Evolutionary conservation across 345 rosid genomes (phyloP).

Genomic region (Rhizophora mangle): DNA sequence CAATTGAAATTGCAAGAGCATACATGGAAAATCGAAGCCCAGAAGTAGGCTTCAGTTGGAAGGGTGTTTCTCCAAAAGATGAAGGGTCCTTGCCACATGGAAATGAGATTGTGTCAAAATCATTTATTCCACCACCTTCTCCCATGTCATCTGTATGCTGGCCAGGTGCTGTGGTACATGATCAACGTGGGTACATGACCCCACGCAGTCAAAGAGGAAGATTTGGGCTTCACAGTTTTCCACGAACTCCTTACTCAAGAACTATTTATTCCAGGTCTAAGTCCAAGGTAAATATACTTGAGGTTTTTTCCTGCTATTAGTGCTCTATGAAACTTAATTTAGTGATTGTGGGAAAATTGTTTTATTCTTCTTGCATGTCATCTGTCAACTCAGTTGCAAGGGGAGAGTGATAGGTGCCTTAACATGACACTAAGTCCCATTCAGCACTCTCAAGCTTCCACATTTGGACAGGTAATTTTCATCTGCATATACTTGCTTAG

Average conservation of each 20-base stretch:
- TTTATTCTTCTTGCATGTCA: slow-evolving; percentile 16
- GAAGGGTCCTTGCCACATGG: slow-evolving; percentile 27
- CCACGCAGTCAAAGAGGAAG: slow-evolving; percentile 67
- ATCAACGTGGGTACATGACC: slow-evolving; percentile 51
- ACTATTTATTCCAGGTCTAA: slow-evolving; percentile 56
- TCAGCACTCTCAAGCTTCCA: slow-evolving; percentile 45
- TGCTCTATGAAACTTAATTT: slow-evolving; percentile 4
- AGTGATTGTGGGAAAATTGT: slow-evolving; percentile 3
- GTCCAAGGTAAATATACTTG: slow-evolving; percentile 56
- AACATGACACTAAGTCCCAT: slow-evolving; percentile 43
- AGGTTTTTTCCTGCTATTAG: slow-evolving; percentile 3
- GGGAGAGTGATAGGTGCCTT: slow-evolving; percentile 35
- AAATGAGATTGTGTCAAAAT: slow-evolving; percentile 41
- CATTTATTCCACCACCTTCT: slow-evolving; percentile 46
- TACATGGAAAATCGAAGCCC: slow-evolving; percentile 11
- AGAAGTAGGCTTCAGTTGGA: slow-evolving; percentile 43
- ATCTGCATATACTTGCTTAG: background rate
- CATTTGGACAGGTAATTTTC: slow-evolving; percentile 54
- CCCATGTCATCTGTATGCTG: slow-evolving; percentile 59
- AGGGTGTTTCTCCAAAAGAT: slow-evolving; percentile 44
- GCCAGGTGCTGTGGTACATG: slow-evolving; percentile 83
- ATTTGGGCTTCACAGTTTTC: slow-evolving; percentile 55
- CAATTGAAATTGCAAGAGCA: slow-evolving; percentile 9
- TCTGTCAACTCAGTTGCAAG: slow-evolving; percentile 49
- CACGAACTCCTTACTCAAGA: slow-evolving; percentile 83